These are phyloP conservation scores for Calamus simplicifolius DNA, from an alignment of 176 grass and related monocot genomes.

Conservation along the genomic window DNA sequence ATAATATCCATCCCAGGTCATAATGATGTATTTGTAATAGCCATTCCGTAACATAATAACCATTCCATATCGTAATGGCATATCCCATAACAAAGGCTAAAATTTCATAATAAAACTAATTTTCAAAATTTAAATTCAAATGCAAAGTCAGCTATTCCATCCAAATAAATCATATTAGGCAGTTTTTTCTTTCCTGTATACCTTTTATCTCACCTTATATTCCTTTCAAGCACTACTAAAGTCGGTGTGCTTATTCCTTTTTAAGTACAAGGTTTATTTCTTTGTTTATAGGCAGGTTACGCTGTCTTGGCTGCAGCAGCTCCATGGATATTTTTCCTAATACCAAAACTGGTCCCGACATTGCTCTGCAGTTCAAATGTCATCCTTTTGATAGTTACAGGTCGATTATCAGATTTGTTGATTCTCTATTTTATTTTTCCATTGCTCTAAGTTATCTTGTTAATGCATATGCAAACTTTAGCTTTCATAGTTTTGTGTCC, in stretches of 20 bases:
- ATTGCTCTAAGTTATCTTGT: background rate
- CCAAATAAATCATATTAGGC: too few relatives aligned
- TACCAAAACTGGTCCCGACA: conserved; percentile 57
- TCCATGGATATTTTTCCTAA: conserved; percentile 79
- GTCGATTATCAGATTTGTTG: conserved; percentile 29
- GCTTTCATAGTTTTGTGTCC: too few relatives aligned
- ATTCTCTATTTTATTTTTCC: conserved; percentile 6
- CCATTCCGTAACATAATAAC: too few relatives aligned
- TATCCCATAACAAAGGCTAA: too few relatives aligned
- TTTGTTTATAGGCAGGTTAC: conserved; percentile 65
- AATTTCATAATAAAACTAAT: too few relatives aligned
- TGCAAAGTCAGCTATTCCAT: too few relatives aligned
- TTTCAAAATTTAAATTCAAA: too few relatives aligned
- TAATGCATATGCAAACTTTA: too few relatives aligned
- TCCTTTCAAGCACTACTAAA: background rate
- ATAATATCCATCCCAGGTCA: too few relatives aligned
- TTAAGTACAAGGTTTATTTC: conserved; percentile 2
- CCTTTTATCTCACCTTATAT: background rate
- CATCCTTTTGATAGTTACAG: conserved; percentile 73
- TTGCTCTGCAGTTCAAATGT: conserved; percentile 88
- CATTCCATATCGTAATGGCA: too few relatives aligned
- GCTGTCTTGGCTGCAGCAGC: conserved; percentile 61
- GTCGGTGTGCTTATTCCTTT: background rate
- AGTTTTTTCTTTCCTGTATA: background rate
- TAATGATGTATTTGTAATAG: too few relatives aligned